A percentile compares a stretch with the other conserved stretches of the same genome.
Evolutionary conservation across 169 alveolate species (phyloP).

Genomic region (Plasmodium fragile): DNA sequence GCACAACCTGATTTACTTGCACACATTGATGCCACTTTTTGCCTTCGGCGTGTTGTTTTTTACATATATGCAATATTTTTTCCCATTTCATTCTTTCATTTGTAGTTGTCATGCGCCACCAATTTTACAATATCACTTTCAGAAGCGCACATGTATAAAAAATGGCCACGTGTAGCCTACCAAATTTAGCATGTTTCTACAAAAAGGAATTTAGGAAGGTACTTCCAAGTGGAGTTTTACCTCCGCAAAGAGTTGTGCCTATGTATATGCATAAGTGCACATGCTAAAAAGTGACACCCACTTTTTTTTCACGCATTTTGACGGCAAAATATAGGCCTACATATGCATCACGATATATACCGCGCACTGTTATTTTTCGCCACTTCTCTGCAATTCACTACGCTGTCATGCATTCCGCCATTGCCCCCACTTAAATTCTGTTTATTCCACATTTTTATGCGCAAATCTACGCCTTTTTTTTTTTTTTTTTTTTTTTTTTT

Average conservation of each 20-base stretch:
- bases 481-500: slow-evolving; percentile 9
- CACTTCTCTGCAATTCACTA: neutral
- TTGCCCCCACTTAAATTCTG: neutral
- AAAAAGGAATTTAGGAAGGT: neutral
- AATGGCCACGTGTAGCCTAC: neutral
- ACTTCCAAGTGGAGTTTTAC: neutral
- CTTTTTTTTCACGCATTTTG: neutral
- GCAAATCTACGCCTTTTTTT: neutral
- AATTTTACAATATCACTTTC: slow-evolving; percentile 1
- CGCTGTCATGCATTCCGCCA: neutral
- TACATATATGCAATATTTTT: neutral
- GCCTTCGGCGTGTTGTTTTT: neutral
- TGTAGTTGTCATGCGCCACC: neutral
- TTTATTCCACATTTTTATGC: neutral
- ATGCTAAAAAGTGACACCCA: neutral
- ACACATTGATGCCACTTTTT: slow-evolving; percentile 28
- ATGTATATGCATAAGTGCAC: neutral
- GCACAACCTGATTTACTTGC: slow-evolving; percentile 16
- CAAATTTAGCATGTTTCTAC: neutral
- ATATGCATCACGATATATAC: neutral
- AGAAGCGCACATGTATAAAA: neutral
- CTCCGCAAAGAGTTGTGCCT: neutral
- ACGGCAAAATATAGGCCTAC: neutral
- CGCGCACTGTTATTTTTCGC: neutral
- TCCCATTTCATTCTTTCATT: neutral